Conservation (phyloP, 163 green algal genomes). For the Scenedesmus sp. region DNA sequence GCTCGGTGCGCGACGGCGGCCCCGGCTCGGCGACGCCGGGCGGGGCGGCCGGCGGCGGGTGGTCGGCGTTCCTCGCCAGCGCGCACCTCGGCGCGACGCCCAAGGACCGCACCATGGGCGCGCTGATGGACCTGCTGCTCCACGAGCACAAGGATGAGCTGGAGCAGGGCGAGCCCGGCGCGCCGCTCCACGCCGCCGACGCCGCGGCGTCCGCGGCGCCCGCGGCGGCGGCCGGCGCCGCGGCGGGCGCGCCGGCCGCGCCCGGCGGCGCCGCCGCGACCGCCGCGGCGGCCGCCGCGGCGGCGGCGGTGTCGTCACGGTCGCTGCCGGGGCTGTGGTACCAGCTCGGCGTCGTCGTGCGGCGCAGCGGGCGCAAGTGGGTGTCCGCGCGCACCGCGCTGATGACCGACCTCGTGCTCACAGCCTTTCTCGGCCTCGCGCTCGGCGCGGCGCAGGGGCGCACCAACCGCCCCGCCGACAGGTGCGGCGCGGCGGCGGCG, state of each 20-base stretch:
- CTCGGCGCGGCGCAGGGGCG: neutral
- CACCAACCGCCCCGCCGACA: too few relatives aligned
- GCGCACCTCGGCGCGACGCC: too few relatives aligned
- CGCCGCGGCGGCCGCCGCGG: neutral
- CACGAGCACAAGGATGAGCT: neutral
- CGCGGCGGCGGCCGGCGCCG: too few relatives aligned
- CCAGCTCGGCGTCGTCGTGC: conserved; percentile 20
- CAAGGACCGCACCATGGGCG: too few relatives aligned
- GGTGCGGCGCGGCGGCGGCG: too few relatives aligned
- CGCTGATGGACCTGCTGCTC: neutral
- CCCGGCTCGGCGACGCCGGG: too few relatives aligned
- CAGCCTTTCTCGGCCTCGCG: conserved; percentile 15
- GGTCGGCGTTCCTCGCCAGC: too few relatives aligned
- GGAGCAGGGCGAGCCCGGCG: neutral
- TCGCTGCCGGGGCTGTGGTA: neutral
- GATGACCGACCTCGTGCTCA: conserved; percentile 33
- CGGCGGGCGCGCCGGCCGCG: too few relatives aligned
- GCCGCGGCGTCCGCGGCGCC: too few relatives aligned
- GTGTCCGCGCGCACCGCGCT: conserved; percentile 7
- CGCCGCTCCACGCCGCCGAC: too few relatives aligned
- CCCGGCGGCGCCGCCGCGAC: neutral
- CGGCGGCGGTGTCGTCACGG: neutral
- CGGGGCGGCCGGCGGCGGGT: too few relatives aligned
- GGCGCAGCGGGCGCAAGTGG: conserved; percentile 22
- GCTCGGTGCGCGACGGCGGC: too few relatives aligned